Evolutionary conservation across 257 asterid genomes (phyloP).

Genomic region (Gentiana dahurica): DNA sequence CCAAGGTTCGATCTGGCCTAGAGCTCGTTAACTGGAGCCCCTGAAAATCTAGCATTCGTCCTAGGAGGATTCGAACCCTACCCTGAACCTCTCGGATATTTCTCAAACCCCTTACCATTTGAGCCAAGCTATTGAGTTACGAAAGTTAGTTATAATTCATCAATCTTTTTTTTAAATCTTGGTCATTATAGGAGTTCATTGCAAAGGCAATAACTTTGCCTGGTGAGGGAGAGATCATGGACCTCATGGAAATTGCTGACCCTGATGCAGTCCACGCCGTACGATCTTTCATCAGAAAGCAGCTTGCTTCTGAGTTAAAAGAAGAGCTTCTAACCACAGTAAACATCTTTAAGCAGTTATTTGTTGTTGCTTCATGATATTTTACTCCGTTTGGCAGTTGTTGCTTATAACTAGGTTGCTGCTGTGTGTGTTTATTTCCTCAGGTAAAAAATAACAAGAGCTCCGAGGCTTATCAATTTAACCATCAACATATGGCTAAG

Average conservation of each 20-base stretch:
- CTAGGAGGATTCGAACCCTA: no score
- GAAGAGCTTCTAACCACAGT: constrained; percentile 50
- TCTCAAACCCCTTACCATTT: no score
- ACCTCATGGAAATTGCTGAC: constrained; percentile 77
- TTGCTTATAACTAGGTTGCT: constrained; percentile 3
- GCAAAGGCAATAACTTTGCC: constrained; percentile 78
- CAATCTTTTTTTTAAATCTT: not conserved
- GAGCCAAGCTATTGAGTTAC: no score
- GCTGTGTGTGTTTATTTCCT: not conserved
- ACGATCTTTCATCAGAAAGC: constrained; percentile 53
- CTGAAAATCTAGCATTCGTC: no score
- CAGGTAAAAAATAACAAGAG: constrained; percentile 51
- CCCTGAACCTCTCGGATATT: no score
- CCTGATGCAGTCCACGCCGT: constrained; percentile 91
- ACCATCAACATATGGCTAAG: constrained; percentile 63
- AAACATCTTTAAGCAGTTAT: constrained; percentile 7
- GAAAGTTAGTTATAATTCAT: no score
- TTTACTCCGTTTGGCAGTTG: not conserved
- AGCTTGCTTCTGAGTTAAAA: constrained; percentile 62
- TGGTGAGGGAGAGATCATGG: constrained; percentile 81
- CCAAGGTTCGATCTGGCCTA: no score
- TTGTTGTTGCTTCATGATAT: not conserved
- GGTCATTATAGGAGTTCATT: constrained; percentile 52
- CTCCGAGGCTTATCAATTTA: constrained; percentile 48
- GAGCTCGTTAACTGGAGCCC: no score